Evolutionary conservation across 768 basidiomycete species (phyloP).

Genomic region (Cystobasidiopsis lactophilus): DNA sequence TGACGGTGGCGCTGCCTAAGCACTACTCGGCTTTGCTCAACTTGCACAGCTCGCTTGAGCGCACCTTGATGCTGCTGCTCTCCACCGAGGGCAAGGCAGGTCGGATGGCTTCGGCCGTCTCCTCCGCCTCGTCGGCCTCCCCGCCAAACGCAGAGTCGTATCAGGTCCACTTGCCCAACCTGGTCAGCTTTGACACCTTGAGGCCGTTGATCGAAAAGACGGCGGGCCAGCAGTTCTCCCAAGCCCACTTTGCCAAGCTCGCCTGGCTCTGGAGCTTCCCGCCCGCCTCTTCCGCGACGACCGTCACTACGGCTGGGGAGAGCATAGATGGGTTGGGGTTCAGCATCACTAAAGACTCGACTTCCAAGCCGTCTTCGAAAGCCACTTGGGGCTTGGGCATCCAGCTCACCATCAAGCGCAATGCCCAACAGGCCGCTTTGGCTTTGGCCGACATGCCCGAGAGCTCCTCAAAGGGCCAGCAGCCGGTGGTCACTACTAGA

Average conservation of each 20-base stretch:
- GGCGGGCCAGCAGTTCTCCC: slow-evolving; percentile 12
- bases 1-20: slow-evolving; percentile 2
- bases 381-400: slow-evolving; percentile 19
- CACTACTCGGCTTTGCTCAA: slow-evolving; percentile 11
- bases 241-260: slow-evolving; percentile 13
- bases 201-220: slow-evolving; percentile 10
- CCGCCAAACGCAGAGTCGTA: not conserved
- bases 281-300: not conserved
- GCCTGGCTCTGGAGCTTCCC: slow-evolving; percentile 19
- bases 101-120: slow-evolving; percentile 7
- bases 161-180: slow-evolving; percentile 14
- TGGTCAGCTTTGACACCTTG: slow-evolving; percentile 2
- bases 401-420: slow-evolving; percentile 12
- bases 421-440: slow-evolving; percentile 15
- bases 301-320: not conserved
- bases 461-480: not conserved
- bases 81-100: slow-evolving; percentile 11
- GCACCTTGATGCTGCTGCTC: slow-evolving; percentile 17
- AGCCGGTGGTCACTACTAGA: slow-evolving; percentile 5
- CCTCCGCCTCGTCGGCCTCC: slow-evolving; percentile 12
- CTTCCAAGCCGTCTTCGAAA: slow-evolving; percentile 7
- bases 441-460: slow-evolving; percentile 7
- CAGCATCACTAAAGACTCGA: slow-evolving; percentile 11
- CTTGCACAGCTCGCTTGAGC: slow-evolving; percentile 17
- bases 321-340: slow-evolving; percentile 15